These are phyloP conservation scores for Arabidopsis arenosa DNA, from an alignment of 345 rosid genomes.

Conservation along the genomic window DNA sequence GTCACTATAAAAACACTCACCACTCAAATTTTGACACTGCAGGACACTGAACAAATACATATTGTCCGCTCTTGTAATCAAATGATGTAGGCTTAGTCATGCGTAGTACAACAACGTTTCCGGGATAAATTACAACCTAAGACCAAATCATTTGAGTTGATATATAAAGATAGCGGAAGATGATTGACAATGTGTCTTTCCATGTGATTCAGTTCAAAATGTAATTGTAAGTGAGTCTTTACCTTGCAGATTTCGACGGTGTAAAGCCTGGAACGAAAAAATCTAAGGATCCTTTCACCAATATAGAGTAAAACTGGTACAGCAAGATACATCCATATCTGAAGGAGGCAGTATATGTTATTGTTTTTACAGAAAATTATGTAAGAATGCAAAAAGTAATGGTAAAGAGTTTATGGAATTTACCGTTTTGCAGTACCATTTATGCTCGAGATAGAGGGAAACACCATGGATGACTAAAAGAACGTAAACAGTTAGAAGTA, in stretches of 20 bases:
- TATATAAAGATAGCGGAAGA: neutral
- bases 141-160: neutral
- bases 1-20: slow-evolving; percentile 41
- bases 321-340: slow-evolving; percentile 98
- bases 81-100: slow-evolving; percentile 80
- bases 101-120: slow-evolving; percentile 53
- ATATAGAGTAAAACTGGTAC: slow-evolving; percentile 79
- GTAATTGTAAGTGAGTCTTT: neutral
- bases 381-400: neutral
- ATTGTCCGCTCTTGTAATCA: slow-evolving; percentile 82
- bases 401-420: slow-evolving; percentile 5
- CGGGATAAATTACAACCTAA: slow-evolving; percentile 47
- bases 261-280: slow-evolving; percentile 84
- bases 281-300: slow-evolving; percentile 87
- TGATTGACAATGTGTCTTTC: neutral
- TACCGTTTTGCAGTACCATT: slow-evolving; percentile 91
- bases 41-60: slow-evolving; percentile 75
- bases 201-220: slow-evolving; percentile 1
- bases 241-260: slow-evolving; percentile 82
- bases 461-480: slow-evolving; percentile 76
- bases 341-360: slow-evolving; percentile 25
- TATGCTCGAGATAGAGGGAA: slow-evolving; percentile 70
- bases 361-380: neutral
- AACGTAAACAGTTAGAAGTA: slow-evolving; percentile 71
- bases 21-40: slow-evolving; percentile 76